phyloP scores from a whole-genome alignment of 495 filamentous ascomycete genomes.

The Glonium stellatum region DNA sequence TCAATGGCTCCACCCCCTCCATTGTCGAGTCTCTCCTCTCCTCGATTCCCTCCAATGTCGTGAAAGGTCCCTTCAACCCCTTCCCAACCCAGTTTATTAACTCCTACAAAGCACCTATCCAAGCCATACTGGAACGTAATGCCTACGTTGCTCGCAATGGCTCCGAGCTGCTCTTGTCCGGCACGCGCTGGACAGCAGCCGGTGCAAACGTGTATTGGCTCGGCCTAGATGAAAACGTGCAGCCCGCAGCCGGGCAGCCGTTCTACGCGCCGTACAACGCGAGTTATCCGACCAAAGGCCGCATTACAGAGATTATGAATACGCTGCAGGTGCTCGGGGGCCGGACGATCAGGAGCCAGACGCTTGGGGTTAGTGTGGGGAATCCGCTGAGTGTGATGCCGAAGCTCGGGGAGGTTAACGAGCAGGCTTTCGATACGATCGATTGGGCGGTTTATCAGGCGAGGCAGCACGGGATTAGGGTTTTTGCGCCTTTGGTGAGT shows the following conservation, averaged over 20 bases:
- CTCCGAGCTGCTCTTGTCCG: constrained; percentile 37
- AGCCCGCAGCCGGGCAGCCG: constrained; percentile 43
- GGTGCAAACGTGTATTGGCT: constrained; percentile 54
- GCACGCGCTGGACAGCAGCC: constrained; percentile 44
- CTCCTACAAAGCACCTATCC: constrained; percentile 11
- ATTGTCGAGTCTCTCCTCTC: background rate
- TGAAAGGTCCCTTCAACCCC: background rate
- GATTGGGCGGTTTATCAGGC: constrained; percentile 52
- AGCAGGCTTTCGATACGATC: constrained; percentile 44
- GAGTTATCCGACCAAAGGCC: constrained; percentile 48
- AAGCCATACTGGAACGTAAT: constrained; percentile 6
- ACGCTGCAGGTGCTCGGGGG: constrained; percentile 46
- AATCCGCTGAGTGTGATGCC: constrained; percentile 49
- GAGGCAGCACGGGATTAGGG: constrained; percentile 42
- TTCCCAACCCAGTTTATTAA: constrained; percentile 20
- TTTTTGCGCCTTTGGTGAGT: constrained; percentile 42
- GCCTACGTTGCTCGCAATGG: constrained; percentile 39
- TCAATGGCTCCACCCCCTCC: background rate
- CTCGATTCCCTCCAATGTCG: background rate
- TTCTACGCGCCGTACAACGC: constrained; percentile 45
- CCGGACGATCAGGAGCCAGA: constrained; percentile 48
- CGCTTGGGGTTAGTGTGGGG: constrained; percentile 47
- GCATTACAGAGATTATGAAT: constrained; percentile 49
- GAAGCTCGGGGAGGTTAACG: constrained; percentile 40
- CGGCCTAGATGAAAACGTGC: constrained; percentile 52